Percentiles rank a stretch among this genome's conserved stretches.
Evolutionary conservation across 1,139 yeast species (phyloP).

Genomic region (Groenewaldozyma auringiensis): DNA sequence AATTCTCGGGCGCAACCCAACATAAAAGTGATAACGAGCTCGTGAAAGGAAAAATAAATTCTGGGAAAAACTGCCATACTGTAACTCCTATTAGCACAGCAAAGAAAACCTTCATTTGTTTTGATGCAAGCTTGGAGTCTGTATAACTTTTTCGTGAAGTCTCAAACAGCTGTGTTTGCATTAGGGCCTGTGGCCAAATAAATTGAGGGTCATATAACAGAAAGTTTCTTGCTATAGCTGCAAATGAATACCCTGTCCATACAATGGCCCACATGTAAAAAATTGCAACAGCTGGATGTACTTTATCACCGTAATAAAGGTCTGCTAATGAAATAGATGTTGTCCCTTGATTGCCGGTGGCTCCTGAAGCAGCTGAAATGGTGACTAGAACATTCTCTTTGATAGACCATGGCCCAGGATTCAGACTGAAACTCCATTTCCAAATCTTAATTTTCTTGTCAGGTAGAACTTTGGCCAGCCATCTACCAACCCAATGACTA

Average conservation of each 20-base stretch:
- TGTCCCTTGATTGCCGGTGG: constrained; percentile 12
- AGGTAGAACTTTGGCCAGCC: constrained; percentile 34
- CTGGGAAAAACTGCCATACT: constrained; percentile 1
- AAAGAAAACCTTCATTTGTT: constrained; percentile 1
- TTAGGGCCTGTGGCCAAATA: constrained; percentile 1
- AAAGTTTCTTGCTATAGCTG: constrained; percentile 13
- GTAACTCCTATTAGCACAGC: background rate
- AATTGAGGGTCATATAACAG: constrained; percentile 3
- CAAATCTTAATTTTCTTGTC: constrained; percentile 36
- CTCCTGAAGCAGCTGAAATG: constrained; percentile 19
- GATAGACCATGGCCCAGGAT: constrained; percentile 52
- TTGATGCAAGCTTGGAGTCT: constrained; percentile 1
- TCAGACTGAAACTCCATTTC: constrained; percentile 33
- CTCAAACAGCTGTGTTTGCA: constrained; percentile 1
- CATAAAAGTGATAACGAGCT: background rate
- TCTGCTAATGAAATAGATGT: constrained; percentile 12
- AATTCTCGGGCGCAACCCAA: constrained; percentile 1
- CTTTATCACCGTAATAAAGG: constrained; percentile 9
- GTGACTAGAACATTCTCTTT: constrained; percentile 57
- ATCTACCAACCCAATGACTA: background rate
- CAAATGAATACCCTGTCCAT: constrained; percentile 14
- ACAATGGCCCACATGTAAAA: constrained; percentile 15
- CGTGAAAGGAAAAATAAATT: background rate
- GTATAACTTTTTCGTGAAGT: background rate
- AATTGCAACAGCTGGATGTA: constrained; percentile 11